phyloP scores from a whole-genome alignment of 78 protist species.

The Chrysochromulina tobinii region DNA sequence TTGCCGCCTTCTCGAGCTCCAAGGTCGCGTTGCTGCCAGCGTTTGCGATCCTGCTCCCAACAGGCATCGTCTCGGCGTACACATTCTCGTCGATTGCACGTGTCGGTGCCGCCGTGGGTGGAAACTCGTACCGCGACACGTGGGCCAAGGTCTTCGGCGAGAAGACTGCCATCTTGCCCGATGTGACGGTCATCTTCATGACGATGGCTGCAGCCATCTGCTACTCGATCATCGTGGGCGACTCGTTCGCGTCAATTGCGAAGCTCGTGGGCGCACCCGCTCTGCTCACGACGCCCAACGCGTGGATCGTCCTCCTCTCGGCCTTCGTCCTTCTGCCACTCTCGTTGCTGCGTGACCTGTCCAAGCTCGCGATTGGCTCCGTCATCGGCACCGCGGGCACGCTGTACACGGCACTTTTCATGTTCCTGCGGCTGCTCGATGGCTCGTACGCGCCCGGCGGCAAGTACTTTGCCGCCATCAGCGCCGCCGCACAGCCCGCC shows the following conservation, averaged over 20 bases:
- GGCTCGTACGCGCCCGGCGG: conserved; percentile 21
- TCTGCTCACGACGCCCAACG: neutral
- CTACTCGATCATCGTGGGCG: conserved; percentile 26
- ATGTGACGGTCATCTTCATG: neutral
- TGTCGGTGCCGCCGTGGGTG: conserved; percentile 5
- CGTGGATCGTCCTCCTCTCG: neutral
- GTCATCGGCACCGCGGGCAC: neutral
- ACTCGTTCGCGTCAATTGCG: neutral
- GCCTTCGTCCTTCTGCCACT: neutral
- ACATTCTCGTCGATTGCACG: neutral
- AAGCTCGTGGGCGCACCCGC: neutral
- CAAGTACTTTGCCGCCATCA: neutral
- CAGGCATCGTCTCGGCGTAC: neutral
- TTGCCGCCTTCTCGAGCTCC: neutral
- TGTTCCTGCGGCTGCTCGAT: neutral
- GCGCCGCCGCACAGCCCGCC: neutral
- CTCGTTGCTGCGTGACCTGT: neutral
- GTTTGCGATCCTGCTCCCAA: neutral
- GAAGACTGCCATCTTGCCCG: neutral
- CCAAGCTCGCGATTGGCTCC: neutral
- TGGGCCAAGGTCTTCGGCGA: neutral
- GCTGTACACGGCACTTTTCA: neutral
- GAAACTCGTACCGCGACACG: neutral
- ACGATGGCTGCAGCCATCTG: neutral
- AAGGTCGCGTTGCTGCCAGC: neutral